These are phyloP conservation scores for Blastobotrys americana DNA, from an alignment of 805 yeast species.

Conservation along the genomic window DNA sequence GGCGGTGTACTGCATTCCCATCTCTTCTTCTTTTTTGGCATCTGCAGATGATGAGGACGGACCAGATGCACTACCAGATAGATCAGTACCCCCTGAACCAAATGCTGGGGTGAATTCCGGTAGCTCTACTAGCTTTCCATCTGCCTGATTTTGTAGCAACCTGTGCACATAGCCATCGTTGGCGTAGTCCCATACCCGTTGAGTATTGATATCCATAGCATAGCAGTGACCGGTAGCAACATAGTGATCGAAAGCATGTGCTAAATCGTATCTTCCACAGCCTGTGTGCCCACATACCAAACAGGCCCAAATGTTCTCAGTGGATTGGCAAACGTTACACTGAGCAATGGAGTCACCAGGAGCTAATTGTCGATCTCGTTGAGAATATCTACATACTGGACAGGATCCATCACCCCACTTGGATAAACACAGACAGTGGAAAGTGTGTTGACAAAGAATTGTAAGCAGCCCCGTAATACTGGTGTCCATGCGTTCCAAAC, in stretches of 20 bases:
- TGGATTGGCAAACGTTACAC: constrained; percentile 43
- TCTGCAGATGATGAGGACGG: constrained; percentile 9
- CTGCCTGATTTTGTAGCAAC: constrained; percentile 72
- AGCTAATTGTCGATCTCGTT: constrained; percentile 7
- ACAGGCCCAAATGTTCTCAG: constrained; percentile 77
- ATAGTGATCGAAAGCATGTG: constrained; percentile 81
- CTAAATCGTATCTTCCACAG: constrained; percentile 79
- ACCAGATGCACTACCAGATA: not conserved
- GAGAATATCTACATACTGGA: constrained; percentile 80
- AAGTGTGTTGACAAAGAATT: constrained; percentile 88
- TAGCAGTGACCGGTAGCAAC: constrained; percentile 75
- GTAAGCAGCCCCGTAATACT: constrained; percentile 74
- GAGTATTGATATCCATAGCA: constrained; percentile 79
- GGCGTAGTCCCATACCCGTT: constrained; percentile 92
- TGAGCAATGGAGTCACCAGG: constrained; percentile 11
- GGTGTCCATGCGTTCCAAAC: constrained; percentile 81
- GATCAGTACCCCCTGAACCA: not conserved
- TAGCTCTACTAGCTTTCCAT: constrained; percentile 78
- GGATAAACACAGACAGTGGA: constrained; percentile 80
- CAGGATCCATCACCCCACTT: constrained; percentile 89
- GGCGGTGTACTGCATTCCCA: constrained; percentile 73
- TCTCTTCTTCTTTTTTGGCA: constrained; percentile 23
- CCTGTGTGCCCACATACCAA: constrained; percentile 88
- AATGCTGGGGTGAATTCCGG: not conserved
- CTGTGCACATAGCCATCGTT: constrained; percentile 88